These are phyloP conservation scores for Macrocybe gigantea DNA, from an alignment of 768 basidiomycete genomes.

Conservation along the genomic window DNA sequence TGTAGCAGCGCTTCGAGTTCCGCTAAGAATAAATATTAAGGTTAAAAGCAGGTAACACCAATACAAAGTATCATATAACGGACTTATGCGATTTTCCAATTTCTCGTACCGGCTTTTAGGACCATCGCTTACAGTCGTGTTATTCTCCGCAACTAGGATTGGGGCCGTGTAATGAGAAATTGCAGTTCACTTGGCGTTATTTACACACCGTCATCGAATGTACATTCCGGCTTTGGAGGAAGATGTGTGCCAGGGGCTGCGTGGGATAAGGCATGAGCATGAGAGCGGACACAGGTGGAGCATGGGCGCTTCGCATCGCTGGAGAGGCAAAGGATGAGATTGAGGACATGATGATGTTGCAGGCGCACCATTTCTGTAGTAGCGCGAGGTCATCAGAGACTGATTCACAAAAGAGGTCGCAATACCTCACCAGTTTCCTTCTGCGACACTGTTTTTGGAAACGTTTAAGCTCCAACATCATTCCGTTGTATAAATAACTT, in stretches of 20 bases:
- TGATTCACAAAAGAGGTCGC: slow-evolving; percentile 5
- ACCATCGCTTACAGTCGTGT: slow-evolving; percentile 32
- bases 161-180: neutral
- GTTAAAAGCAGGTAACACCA: neutral
- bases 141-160: slow-evolving; percentile 34
- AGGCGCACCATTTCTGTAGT: slow-evolving; percentile 49
- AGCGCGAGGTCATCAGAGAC: neutral
- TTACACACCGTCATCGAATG: slow-evolving; percentile 63
- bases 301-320: slow-evolving; percentile 77
- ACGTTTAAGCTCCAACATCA: neutral
- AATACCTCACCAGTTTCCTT: slow-evolving; percentile 56
- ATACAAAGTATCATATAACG: slow-evolving; percentile 16
- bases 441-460: slow-evolving; percentile 48
- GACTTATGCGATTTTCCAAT: slow-evolving; percentile 65
- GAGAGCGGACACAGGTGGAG: slow-evolving; percentile 71
- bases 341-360: slow-evolving; percentile 4
- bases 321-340: slow-evolving; percentile 2
- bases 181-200: neutral
- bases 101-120: slow-evolving; percentile 59
- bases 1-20: slow-evolving; percentile 64
- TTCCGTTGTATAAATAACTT: slow-evolving; percentile 15
- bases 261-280: slow-evolving; percentile 62
- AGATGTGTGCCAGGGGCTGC: slow-evolving; percentile 49
- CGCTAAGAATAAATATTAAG: slow-evolving; percentile 27
- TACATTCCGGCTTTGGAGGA: slow-evolving; percentile 60